phyloP scores from a whole-genome alignment of 306 rosid species.

The Quercus gilva region DNA sequence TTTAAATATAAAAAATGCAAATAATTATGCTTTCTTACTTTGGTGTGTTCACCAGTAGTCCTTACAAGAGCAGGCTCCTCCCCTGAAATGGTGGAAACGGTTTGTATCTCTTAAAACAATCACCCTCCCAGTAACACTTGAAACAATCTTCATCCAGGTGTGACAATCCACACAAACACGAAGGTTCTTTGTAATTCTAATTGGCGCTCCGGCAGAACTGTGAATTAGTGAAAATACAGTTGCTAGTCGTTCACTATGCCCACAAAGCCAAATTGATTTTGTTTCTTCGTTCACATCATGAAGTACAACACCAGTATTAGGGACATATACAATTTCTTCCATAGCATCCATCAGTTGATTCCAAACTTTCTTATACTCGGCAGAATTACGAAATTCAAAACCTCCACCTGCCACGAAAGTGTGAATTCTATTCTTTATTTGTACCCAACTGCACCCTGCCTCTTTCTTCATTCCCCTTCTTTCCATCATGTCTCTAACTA shows the following conservation, averaged over 20 bases:
- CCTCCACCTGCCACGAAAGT: constrained; percentile 58
- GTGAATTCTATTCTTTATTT: constrained; percentile 40
- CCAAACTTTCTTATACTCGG: constrained; percentile 43
- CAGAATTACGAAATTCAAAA: constrained; percentile 39
- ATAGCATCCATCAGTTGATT: constrained; percentile 33
- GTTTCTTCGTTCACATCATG: constrained; percentile 48
- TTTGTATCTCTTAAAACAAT: constrained; percentile 57
- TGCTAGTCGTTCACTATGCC: constrained; percentile 59
- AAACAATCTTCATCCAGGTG: constrained; percentile 57
- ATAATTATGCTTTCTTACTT: background rate
- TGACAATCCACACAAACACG: constrained; percentile 62
- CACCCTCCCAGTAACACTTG: constrained; percentile 35
- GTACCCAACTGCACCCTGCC: constrained; percentile 60
- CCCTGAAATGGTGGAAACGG: constrained; percentile 58
- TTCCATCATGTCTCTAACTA: constrained; percentile 52
- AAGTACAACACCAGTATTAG: constrained; percentile 48
- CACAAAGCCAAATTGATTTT: constrained; percentile 49
- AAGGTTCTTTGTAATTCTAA: constrained; percentile 60
- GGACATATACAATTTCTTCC: constrained; percentile 38
- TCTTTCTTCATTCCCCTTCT: constrained; percentile 44
- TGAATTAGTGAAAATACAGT: constrained; percentile 42
- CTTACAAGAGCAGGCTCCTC: constrained; percentile 59
- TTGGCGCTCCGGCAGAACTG: constrained; percentile 38
- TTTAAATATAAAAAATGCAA: background rate
- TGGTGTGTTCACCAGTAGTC: constrained; percentile 49